Base-by-base conservation (phyloP, 2,329 filamentous ascomycete species). In the Fusarium nelsonii region DNA sequence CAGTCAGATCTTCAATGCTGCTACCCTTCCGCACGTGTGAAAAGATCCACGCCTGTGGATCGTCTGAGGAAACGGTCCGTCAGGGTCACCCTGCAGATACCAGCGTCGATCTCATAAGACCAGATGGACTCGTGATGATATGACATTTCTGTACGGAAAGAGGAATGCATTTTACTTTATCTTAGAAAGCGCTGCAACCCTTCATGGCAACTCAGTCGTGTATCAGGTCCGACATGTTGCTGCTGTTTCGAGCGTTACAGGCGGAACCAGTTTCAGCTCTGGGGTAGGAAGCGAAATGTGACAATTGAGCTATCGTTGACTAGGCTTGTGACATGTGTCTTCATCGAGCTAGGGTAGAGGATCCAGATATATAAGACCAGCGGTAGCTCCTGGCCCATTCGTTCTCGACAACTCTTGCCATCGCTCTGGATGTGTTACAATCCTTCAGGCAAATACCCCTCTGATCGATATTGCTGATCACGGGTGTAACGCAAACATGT, bases 311-410 rank as follows among this genome's bases (percentile, higher is more conserved):
- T 18, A 28, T 4, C 11, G 10, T 28, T 45, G 43, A n/a, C 30
- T 10, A 37, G 43, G 39, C 7, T n/a, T 20, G 0, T 6, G 7
- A 1, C 3, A 30, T 23, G 8, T 45, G n/a, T 14, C 20, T 26
- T n/a, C 20, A 9, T 6, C 16, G 10, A 51, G 33, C 33, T 54
- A 53, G 23, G 8, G 4, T 15, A 53, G 0, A 8, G 15, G 2
- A 5, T 6, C 14, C 3, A 15, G 1, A 14, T 45, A 62, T 62
- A 62, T 62, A 62, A 54, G 20, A 39, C 33, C 14, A 16, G 8
- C 28, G 3, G 6, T 3, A 5, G 1, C 1, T 11, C n/a, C 37
- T 16, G n/a, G 4, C 11, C 2, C 11, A 6, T 8, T n/a, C 18
- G 12, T 32, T 2, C 23, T 30, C 15, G 7, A 26, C 23, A 54